Evolutionary conservation across 805 yeast species (phyloP), one percentile per base, ranked within the genome.

Genomic region (Saccharomyces mikatae): DNA sequence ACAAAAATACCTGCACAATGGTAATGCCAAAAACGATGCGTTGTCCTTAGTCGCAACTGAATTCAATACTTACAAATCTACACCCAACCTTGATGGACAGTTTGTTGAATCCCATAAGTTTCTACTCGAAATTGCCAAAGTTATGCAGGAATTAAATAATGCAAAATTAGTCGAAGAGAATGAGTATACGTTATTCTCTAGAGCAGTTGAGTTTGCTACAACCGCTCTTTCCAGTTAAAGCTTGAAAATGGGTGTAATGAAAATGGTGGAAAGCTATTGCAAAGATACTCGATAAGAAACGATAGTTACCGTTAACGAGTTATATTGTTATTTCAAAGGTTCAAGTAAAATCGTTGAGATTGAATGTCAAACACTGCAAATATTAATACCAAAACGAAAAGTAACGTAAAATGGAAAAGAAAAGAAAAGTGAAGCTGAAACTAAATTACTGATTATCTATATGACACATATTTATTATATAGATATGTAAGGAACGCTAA

Each of bases 1-100:
- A 41, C 73, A 69, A 55, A 69, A 68, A 53, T 68, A 59, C 51
- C 53, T 69, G 54, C 73, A 69, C 52, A 69, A 67, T 51, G 71
- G 71, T 30, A 65, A 68, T 44, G 61, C 64, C 9, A 69, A 67
- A 56, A 53, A 53, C 6, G 72, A 69, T 56, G 72, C 72, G 2
- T 49, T 67, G 36, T 49, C 63, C 9, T 56, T 67, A 48, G 60
- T 69, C 13, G 57, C 66, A 10, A 55, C 66, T 2, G 67, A 64
- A 55, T 69, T 69, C 48, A 63, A 57, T 41, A 61, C 70, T 27
- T 62, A 60, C 46, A 67, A 67, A 52, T 56, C 62, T n/a, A 55
- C 64, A 41, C 64, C 69, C 11, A 62, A 62, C 28, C 55, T 69
- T 21, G 66, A 65, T 21, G 68, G 64, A 50, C 69, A 67, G 54